Base-by-base conservation (phyloP, 2,329 filamentous ascomycete genomes). In the Sporothrix inflata region DNA sequence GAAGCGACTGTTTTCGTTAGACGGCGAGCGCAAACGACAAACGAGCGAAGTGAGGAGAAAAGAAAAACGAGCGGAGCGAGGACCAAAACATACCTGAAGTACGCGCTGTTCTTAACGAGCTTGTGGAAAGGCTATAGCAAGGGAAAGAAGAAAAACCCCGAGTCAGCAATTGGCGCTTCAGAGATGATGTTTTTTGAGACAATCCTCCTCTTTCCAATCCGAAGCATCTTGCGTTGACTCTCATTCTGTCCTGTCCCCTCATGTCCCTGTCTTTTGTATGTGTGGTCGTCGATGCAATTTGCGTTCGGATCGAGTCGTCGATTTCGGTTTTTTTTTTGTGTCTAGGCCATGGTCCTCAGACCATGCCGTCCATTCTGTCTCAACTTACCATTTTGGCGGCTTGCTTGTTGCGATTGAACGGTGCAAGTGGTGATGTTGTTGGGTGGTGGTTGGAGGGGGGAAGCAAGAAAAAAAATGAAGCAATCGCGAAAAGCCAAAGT, bases 121-220 rank as follows among this genome's bases (percentile, higher is more conserved):
- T 98, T 98, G 89, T 93, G 90, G 92, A 94, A 95, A 85, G 89
- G 83, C 94, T 97, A 83, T 16, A 63, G 79, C 77, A 82, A 57
- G 79, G n/a, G n/a, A n/a, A 76, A 78, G 77, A 83, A 83, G 84
- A 82, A 75, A 83, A 85, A 85, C 87, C 88, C 85, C 91, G 93
- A 97, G 94, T 98, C 94, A 98, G 95, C 95, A 98, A 97, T 97
- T 97, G 90, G 90, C 94, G 94, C 94, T 98, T 98, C 94, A 98
- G 94, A 89, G 76, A 78, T 80, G 16, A 51, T 71, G 34, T 65
- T 60, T 34, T n/a, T 27, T 65, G 14, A 40, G 2, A 80, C 77
- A 81, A 86, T 78, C 78, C 80, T 83, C 84, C 85, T 75, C 71
- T 76, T 75, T 76, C 85, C 78, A 77, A 70, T 92, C 93, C 94